Evolutionary conservation across 441 rosid genomes (phyloP), one percentile per base, ranked within the genome.

Genomic region (Isatis lusitanica): DNA sequence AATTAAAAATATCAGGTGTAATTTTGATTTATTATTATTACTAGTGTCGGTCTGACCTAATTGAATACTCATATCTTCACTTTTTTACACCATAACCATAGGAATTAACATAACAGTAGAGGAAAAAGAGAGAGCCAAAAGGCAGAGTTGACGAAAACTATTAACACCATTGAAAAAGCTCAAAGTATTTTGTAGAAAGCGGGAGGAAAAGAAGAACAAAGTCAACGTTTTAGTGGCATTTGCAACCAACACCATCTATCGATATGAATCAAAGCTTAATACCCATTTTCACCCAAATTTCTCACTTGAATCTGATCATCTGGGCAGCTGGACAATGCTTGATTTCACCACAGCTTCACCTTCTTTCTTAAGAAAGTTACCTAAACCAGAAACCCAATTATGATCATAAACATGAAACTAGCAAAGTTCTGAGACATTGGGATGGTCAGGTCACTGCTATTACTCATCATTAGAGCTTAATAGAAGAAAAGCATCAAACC

Each of bases 401-500:
- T 35, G 15, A 38, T 55, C 51, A 42, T 10, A 35, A 10, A 55
- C n/a, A 48, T 42, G 61, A 48, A 48, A 9, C 16, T 9, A 39
- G 31, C 18, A 57, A 6, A 15, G 35, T 15, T 5, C 9, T 17
- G 8, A 52, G 10, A 10, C n/a, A 50, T 21, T 7, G 52, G 5
- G 30, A 18, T 48, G 28, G 18, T 48, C 12, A 42, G 28, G 18
- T 48, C 12, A 42, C 38, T 26, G 28, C 28, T 26, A 26, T 26
- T 26, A 26, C 28, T 26, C 28, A 26, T 26, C 28, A 26, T 26
- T 0, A 26, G 28, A 26, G 28, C 2, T 26, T 26, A 2, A 26
- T 4, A 26, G 3, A 26, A 26, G 3, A 26, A 26, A 26, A n/a
- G 26, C 28, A 26, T 26, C 28, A 2, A 26, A 92, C 98, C 94